Evolutionary conservation across 2,329 filamentous ascomycete species (phyloP), one percentile per base, ranked within the genome.

Genomic region (Aspergillus fumigatiaffinis): DNA sequence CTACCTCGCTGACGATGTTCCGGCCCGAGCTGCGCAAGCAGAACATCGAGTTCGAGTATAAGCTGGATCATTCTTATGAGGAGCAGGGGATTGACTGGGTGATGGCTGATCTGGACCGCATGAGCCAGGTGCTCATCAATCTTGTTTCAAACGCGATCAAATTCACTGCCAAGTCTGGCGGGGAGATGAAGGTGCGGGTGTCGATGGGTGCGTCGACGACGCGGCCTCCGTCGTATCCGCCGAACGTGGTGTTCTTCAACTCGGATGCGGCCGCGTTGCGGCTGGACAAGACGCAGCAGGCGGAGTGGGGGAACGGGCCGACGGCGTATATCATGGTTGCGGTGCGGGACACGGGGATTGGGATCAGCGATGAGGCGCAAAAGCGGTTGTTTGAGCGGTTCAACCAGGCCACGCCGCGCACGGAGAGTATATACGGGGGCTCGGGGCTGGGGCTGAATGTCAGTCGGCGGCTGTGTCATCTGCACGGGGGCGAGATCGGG

Each of bases 91-190:
- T 89, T 35, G 84, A 88, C 38, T 91, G 85, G 79, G 84, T 92
- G 12, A 77, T 79, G 52, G 75, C 91, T 28, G 90, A 93, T 68
- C 87, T 90, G 0, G 88, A 87, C 17, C 82, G 90, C 25, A 85
- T 93, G 51, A 82, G 89, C 52, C 90, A 93, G 71, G 87, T 92
- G 0, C 78, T 92, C 3, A 91, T 93, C 70, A 93, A 93, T 65
- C 80, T 93, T 1, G 83, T 90, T 8, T 90, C 89, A 7, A 93
- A 93, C 66, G 88, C 89, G 0, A 87, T 93, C 71, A 93, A 93
- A 66, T 93, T 92, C 68, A 93, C 90, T 20, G 79, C 80, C 17
- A 82, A 78, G 12, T 82, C 86, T 7, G 48, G 58, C 6, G 50
- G 41, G 7, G 47, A 58, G 25, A 65, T 69, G 25, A 58, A 52